Base-by-base conservation (phyloP, 169 alveolate species). In the Toxoplasma gondii region DNA sequence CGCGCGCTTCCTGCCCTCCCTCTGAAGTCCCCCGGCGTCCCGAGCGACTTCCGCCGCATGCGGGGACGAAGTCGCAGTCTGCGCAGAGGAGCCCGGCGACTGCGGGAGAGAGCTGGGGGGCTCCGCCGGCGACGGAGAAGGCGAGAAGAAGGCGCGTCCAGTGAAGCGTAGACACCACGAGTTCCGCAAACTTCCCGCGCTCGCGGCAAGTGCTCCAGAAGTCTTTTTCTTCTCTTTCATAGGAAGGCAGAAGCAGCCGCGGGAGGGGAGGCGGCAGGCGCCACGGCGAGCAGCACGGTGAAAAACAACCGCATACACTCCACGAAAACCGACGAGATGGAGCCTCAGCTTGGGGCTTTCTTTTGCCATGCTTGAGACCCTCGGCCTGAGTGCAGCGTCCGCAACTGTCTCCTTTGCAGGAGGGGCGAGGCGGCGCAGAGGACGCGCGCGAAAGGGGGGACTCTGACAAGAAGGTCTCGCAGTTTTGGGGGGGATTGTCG, bases 41-140 rank as follows among this genome's bases (percentile, higher is more conserved):
- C 74, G n/a, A 1, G 74, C 74, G 74, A 4, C 74, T 64, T 64
- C 34, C 29, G 74, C 9, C 74, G 22, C 74, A 31, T 27, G 74
- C 74, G 7, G 74, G 74, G 34, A 17, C 31, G 29, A 17, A 78
- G 86, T 78, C 12, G 86, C 12, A 78, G 86, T 78, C 86, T n/a
- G 12, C 86, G n/a, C n/a, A 10, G 86, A 78, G 39, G 39, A 78
- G 39, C 86, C 2, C 44, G 7, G n/a, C 22, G 49, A 78, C 39
- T 0, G 86, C 22, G 29, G 29, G 39, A 10, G 86, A 78, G 86
- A 36, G 69, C 38, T 41, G 29, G 24, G 67, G 67, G 19, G 67
- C 90, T 38, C 90, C 90, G 69, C 90, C 90, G 67, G 67, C 90
- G 38, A 82, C 90, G 67, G 90, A 82, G 67, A 82, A 82, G 43